Evolutionary conservation across 768 basidiomycete species (phyloP), one percentile per base, ranked within the genome.

Genomic region (Tubosaeta sp.): DNA sequence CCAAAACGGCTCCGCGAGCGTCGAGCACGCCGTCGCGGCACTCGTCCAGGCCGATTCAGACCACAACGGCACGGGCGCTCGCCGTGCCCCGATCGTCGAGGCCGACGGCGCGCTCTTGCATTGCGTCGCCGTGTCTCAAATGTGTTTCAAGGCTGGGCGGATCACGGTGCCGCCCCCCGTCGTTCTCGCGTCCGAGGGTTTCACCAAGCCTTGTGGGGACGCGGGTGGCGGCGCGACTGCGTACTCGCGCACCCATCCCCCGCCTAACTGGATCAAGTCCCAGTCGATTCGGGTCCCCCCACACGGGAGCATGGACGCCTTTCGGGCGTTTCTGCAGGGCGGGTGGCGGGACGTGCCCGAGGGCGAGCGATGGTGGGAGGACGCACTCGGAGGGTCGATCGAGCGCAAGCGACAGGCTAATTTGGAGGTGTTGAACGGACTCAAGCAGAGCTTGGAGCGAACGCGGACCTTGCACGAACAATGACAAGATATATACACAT

Each of bases 91-190:
- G 0, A 48, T 66, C 5, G 34, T 58, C 4, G 68, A 68, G 43
- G 52, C 64, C 0, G 85, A 86, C 55, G 84, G 82, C 39, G 77
- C 78, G 2, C 70, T 71, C 31, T 65, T 86, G 6, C 80, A 90
- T 65, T 85, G 86, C 53, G 63, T 89, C 54, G 73, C 78, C 45
- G 69, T 91, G 51, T 82, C 82, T 26, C 81, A 80, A 48, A 51
- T 80, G 22, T 87, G 85, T 62, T 88, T 82, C 76, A 91, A 90
- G 65, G 62, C 76, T 22, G 83, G 82, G 0, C 78, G 87, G 1
- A 84, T 90, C 54, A 89, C 86, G 17, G 76, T 88, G 49, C 88
- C 88, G 2, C 88, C 88, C 12, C 74, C 75, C 4, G 52, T 91
- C 54, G 77, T 78, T 11, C 66, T 88, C 32, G 84, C 81, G 1